Evolutionary conservation across 345 rosid genomes (phyloP), one percentile per base, ranked within the genome.

Genomic region (Acer yangbiense): DNA sequence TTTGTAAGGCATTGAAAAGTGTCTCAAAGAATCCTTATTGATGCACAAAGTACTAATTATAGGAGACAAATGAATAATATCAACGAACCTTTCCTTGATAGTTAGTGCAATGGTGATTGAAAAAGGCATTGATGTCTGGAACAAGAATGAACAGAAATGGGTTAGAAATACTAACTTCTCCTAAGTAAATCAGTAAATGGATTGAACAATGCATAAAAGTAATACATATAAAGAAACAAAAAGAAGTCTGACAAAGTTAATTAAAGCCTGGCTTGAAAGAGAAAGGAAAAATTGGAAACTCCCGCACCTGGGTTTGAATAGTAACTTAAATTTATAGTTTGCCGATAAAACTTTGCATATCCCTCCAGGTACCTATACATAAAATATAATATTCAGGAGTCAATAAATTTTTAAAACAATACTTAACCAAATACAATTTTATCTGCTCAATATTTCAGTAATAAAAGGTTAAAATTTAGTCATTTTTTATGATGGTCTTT

Each of bases 321-420:
- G 85, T 89, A 85, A 77, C 98, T 85, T 82, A 93, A 84, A 76
- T 92, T 44, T 73, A 95, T 91, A 52, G 97, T 85, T 83, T 95
- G 98, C 43, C 98, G 90, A 73, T 86, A 95, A 78, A 88, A 90
- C 79, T 74, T 85, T 13, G 98, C 94, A 83, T 86, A 76, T 66
- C 90, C 97, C 83, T 95, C 97, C 85, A 92, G 83, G 85, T 93
- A 92, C 95, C 98, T 95, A 75, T 78, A 86, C 68, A 86, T 13
- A 41, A 66, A 78, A 65, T 27, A 60, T 2, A 58, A 54, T 60
- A 66, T 63, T 61, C 3, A 41, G n/a, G 25, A 73, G 21, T 43
- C 46, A 78, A 74, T 50, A 62, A 70, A 76, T 68, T 55, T 18
- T 46, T 9, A 35, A 43, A 79, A 61, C 63, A 1, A 69, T 68